Percentiles rank a stretch among this genome's conserved stretches.
Evolutionary conservation across 352 stramenopile species (phyloP).

Genomic region (Phytopythium aichiense): DNA sequence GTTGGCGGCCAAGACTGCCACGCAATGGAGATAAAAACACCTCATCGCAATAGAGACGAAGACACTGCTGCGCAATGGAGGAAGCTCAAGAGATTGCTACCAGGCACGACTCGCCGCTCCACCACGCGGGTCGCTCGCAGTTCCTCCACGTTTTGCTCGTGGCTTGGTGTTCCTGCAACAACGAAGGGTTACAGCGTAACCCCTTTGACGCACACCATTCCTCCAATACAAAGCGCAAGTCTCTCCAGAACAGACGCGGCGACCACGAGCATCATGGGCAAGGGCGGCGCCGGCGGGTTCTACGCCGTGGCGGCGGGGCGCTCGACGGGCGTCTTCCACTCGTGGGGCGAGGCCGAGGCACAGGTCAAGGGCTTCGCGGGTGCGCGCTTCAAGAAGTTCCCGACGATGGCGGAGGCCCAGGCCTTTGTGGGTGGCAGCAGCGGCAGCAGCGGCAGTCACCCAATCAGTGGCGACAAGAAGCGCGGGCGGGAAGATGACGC

Average conservation of each 20-base stretch:
- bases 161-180: too few relatives aligned
- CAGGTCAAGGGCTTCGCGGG: slow-evolving; percentile 55
- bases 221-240: background rate
- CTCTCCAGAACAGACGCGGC: background rate
- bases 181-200: too few relatives aligned
- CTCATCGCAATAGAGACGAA: too few relatives aligned
- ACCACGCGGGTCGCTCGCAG: background rate
- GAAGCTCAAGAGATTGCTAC: background rate
- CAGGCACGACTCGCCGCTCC: background rate
- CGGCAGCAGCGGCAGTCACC: background rate
- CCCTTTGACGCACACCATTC: too few relatives aligned
- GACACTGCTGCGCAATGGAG: background rate
- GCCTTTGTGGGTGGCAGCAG: slow-evolving; percentile 28
- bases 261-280: background rate
- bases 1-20: too few relatives aligned
- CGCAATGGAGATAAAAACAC: too few relatives aligned
- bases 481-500: slow-evolving; percentile 4
- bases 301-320: slow-evolving; percentile 64
- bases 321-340: slow-evolving; percentile 45
- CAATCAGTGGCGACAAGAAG: background rate
- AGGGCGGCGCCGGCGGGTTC: slow-evolving; percentile 18
- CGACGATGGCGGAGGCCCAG: slow-evolving; percentile 36
- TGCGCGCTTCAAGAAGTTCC: slow-evolving; percentile 66
- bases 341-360: slow-evolving; percentile 43
- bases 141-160: too few relatives aligned